Percentiles rank a stretch among this genome's conserved stretches.
Conservation (phyloP, 2,329 filamentous ascomycete genomes). For the Didymella lethalis region DNA sequence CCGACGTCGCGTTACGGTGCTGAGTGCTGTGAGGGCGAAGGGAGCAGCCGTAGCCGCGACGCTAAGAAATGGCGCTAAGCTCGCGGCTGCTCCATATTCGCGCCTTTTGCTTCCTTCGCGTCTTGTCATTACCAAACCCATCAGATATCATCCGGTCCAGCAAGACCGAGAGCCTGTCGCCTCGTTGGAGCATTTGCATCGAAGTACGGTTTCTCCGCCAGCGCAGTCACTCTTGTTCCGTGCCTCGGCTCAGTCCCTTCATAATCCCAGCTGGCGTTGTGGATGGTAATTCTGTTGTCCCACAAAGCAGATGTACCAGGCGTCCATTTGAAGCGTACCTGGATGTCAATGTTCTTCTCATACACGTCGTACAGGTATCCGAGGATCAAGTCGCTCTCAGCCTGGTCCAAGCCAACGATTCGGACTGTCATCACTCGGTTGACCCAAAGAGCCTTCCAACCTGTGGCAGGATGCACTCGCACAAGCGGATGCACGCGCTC, state of each 20-base stretch:
- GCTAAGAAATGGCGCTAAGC: slow-evolving; percentile 2
- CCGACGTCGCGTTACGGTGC: background rate
- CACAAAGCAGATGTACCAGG: slow-evolving; percentile 71
- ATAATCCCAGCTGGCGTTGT: slow-evolving; percentile 79
- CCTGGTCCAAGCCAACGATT: slow-evolving; percentile 73
- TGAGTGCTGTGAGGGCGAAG: slow-evolving; percentile 2
- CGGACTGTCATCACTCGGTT: slow-evolving; percentile 73
- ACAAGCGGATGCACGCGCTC: slow-evolving; percentile 74
- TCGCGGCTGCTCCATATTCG: slow-evolving; percentile 6
- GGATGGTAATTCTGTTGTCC: slow-evolving; percentile 78
- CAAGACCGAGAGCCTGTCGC: slow-evolving; percentile 70
- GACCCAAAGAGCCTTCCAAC: slow-evolving; percentile 77
- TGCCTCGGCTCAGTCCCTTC: slow-evolving; percentile 71
- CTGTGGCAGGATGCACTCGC: slow-evolving; percentile 74
- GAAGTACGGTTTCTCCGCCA: slow-evolving; percentile 77
- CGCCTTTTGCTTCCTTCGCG: slow-evolving; percentile 12
- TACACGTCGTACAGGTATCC: slow-evolving; percentile 73
- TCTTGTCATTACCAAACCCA: slow-evolving; percentile 9
- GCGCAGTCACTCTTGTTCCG: slow-evolving; percentile 73
- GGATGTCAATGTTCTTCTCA: slow-evolving; percentile 74
- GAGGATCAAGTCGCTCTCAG: slow-evolving; percentile 73
- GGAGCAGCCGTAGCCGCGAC: slow-evolving; percentile 13
- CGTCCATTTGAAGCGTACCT: slow-evolving; percentile 76
- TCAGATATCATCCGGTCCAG: slow-evolving; percentile 64
- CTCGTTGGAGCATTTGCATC: slow-evolving; percentile 70